phyloP scores from a whole-genome alignment of 768 basidiomycete species.

The Trametes cinnabarina region DNA sequence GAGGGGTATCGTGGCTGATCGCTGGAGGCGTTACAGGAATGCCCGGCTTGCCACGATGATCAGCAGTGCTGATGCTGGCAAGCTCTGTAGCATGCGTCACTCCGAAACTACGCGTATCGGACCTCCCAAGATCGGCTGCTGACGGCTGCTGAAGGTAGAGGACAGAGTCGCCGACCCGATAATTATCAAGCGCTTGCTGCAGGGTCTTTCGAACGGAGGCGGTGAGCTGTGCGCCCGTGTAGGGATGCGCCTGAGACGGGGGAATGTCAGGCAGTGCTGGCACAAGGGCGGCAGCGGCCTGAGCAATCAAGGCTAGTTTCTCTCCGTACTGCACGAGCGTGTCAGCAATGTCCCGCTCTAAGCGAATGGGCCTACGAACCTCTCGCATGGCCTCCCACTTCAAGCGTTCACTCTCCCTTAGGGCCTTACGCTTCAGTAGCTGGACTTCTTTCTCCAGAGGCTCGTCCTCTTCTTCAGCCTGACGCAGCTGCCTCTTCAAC shows the following conservation, averaged over 20 bases:
- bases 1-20: slow-evolving; percentile 13
- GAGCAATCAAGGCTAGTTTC: slow-evolving; percentile 70
- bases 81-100: slow-evolving; percentile 80
- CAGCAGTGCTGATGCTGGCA: slow-evolving; percentile 46
- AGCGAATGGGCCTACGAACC: slow-evolving; percentile 39
- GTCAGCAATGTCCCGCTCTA: slow-evolving; percentile 4
- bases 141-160: slow-evolving; percentile 44
- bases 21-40: slow-evolving; percentile 46
- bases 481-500: slow-evolving; percentile 65
- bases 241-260: slow-evolving; percentile 53
- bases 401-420: slow-evolving; percentile 68
- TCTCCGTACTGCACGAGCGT: slow-evolving; percentile 62
- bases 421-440: slow-evolving; percentile 70
- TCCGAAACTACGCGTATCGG: slow-evolving; percentile 80
- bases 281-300: slow-evolving; percentile 65
- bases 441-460: slow-evolving; percentile 68
- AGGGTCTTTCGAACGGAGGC: slow-evolving; percentile 70
- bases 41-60: slow-evolving; percentile 29
- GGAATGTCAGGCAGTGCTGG: slow-evolving; percentile 66
- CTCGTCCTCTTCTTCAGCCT: slow-evolving; percentile 62
- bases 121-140: slow-evolving; percentile 58
- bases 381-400: slow-evolving; percentile 85
- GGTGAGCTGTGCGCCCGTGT: slow-evolving; percentile 60
- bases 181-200: slow-evolving; percentile 77
- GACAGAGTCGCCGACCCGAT: slow-evolving; percentile 63